Conservation (phyloP, 176 grass and related monocot genomes). For the Carex cristatella region DNA sequence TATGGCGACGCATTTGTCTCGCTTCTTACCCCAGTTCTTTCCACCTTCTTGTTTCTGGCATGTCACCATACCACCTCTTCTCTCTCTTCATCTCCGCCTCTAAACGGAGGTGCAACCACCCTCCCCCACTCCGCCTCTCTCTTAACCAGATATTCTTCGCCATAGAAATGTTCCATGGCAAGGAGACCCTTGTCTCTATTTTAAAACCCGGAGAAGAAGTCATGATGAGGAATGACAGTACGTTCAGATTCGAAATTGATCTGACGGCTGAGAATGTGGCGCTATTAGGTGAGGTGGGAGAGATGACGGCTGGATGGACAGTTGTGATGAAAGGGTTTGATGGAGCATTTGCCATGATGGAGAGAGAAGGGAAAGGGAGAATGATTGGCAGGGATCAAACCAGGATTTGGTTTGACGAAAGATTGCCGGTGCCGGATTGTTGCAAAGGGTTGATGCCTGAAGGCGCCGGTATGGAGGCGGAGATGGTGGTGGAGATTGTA, state of each 20-base stretch:
- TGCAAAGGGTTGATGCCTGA: slow-evolving; percentile 23
- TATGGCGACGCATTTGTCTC: slow-evolving; percentile 52
- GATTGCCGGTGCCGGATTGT: slow-evolving; percentile 38
- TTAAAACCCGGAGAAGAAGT: slow-evolving; percentile 17
- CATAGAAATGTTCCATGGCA: slow-evolving; percentile 38
- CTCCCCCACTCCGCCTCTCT: slow-evolving; percentile 26
- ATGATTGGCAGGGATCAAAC: slow-evolving; percentile 24
- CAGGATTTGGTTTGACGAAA: slow-evolving; percentile 39
- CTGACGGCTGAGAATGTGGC: neutral
- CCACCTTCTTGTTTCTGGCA: neutral
- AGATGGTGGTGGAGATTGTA: slow-evolving; percentile 26
- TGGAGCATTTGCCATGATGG: slow-evolving; percentile 50
- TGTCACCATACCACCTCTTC: slow-evolving; percentile 41
- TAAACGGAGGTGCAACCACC: neutral
- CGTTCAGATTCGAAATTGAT: slow-evolving; percentile 56
- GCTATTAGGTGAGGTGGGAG: neutral
- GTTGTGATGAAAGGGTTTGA: slow-evolving; percentile 31
- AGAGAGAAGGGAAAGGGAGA: slow-evolving; percentile 33
- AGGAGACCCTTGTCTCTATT: slow-evolving; percentile 31
- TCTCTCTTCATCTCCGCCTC: slow-evolving; percentile 38
- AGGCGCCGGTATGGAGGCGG: slow-evolving; percentile 42
- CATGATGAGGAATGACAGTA: neutral
- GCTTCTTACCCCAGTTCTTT: slow-evolving; percentile 47
- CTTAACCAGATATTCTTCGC: slow-evolving; percentile 53
- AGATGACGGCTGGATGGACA: slow-evolving; percentile 49